Evolutionary conservation across 768 basidiomycete species (phyloP).

Genomic region (Cantharellus anzutake): DNA sequence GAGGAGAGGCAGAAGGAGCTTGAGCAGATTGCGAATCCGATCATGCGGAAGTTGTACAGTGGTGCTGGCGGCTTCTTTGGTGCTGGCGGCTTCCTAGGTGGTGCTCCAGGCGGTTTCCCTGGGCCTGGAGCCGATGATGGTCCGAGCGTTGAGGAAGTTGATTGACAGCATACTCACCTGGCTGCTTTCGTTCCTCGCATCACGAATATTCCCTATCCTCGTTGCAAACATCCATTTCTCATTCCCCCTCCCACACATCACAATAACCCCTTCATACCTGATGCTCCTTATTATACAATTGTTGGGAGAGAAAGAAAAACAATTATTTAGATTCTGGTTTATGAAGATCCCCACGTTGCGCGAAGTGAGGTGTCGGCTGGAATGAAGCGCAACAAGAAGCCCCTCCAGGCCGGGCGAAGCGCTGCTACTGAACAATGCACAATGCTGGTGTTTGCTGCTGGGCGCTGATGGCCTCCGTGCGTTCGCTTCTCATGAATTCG

Average conservation of each 20-base stretch:
- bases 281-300: too few species aligned
- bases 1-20: conserved; percentile 23
- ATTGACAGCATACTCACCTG: conserved; percentile 2
- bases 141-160: conserved; percentile 24
- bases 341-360: too few species aligned
- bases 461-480: too few species aligned
- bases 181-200: not conserved
- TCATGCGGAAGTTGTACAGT: conserved; percentile 19
- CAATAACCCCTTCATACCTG: too few species aligned
- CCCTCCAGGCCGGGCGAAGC: too few species aligned
- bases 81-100: conserved; percentile 15
- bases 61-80: conserved; percentile 15
- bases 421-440: too few species aligned
- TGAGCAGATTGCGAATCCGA: conserved; percentile 23
- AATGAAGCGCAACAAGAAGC: too few species aligned
- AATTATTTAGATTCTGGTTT: too few species aligned
- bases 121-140: conserved; percentile 18
- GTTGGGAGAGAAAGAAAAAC: too few species aligned
- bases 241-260: not conserved
- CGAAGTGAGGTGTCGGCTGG: too few species aligned
- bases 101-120: conserved; percentile 9
- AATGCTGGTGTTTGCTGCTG: too few species aligned
- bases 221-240: not conserved
- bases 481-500: too few species aligned
- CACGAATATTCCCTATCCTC: not conserved